Evolutionary conservation across 2,329 filamentous ascomycete genomes (phyloP).

Genomic region (Alternaria sp.): DNA sequence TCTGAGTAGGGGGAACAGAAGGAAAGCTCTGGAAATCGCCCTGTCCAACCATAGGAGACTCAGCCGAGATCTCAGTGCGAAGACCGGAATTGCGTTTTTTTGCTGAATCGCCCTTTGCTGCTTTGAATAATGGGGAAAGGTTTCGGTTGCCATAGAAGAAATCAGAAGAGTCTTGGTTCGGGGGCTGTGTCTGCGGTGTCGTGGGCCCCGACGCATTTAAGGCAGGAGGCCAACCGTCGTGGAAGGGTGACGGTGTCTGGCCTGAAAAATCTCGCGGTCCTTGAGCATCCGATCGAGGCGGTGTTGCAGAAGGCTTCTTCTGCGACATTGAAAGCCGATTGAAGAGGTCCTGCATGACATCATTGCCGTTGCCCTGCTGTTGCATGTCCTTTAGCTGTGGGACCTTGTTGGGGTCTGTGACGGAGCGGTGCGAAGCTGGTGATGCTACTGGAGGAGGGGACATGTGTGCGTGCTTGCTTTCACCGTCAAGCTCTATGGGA

Average conservation of each 20-base stretch:
- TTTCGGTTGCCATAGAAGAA: conserved; percentile 57
- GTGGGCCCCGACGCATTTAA: conserved; percentile 47
- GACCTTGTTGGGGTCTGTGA: conserved; percentile 44
- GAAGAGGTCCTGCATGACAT: conserved; percentile 57
- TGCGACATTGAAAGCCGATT: conserved; percentile 50
- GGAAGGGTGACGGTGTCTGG: conserved; percentile 54
- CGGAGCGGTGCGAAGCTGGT: conserved; percentile 38
- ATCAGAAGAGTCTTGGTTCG: conserved; percentile 36
- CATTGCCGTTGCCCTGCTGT: conserved; percentile 55
- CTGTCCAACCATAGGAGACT: conserved; percentile 41
- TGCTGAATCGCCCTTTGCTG: conserved; percentile 54
- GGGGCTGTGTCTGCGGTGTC: conserved; percentile 44
- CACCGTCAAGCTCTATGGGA: conserved; percentile 69
- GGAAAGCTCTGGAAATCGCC: conserved; percentile 38
- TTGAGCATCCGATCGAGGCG: conserved; percentile 35
- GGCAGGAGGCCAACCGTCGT: conserved; percentile 43
- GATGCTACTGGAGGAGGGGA: conserved; percentile 38
- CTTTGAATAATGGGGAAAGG: conserved; percentile 60
- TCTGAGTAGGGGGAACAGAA: conserved; percentile 26
- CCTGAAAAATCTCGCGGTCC: conserved; percentile 35
- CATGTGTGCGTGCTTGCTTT: conserved; percentile 28
- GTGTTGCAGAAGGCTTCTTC: conserved; percentile 39
- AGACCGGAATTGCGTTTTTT: conserved; percentile 55
- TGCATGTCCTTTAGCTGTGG: conserved; percentile 34
- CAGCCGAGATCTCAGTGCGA: conserved; percentile 54